Conservation (phyloP, 2,329 filamentous ascomycete species). For the Diaporthe amygdali region DNA sequence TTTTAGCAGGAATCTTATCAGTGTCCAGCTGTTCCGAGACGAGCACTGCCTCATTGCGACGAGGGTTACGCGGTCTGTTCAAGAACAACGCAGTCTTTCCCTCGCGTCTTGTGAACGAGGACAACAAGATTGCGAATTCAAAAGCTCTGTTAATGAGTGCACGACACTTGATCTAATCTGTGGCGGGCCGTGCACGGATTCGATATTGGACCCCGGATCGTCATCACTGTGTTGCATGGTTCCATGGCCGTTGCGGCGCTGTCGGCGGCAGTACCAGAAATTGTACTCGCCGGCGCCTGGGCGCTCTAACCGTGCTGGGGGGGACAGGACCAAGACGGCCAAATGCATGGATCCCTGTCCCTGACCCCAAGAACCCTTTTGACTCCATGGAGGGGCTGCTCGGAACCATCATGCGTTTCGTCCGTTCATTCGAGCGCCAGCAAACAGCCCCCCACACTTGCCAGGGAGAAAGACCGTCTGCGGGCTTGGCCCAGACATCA, state of each 20-base stretch:
- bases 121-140: not conserved
- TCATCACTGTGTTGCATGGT: slow-evolving; percentile 3
- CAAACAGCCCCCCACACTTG: slow-evolving; percentile 3
- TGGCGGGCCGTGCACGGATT: slow-evolving; percentile 5
- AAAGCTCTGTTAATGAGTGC: not conserved
- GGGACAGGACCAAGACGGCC: slow-evolving; percentile 9
- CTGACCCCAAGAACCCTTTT: not conserved
- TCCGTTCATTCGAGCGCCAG: slow-evolving; percentile 3
- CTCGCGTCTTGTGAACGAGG: not conserved
- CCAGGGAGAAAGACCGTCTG: not conserved
- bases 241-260: slow-evolving; percentile 15
- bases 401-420: slow-evolving; percentile 5
- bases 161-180: not conserved
- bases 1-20: slow-evolving; percentile 8
- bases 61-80: not conserved
- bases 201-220: slow-evolving; percentile 19
- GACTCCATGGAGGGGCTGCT: slow-evolving; percentile 2
- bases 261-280: slow-evolving; percentile 24
- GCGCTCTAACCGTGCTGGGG: not conserved
- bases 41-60: not conserved
- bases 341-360: slow-evolving; percentile 6
- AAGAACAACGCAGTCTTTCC: not conserved
- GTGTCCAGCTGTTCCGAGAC: not conserved
- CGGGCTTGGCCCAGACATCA: not conserved
- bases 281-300: not conserved